phyloP scores from a whole-genome alignment of 257 asterid genomes.

The Solanum habrochaites region DNA sequence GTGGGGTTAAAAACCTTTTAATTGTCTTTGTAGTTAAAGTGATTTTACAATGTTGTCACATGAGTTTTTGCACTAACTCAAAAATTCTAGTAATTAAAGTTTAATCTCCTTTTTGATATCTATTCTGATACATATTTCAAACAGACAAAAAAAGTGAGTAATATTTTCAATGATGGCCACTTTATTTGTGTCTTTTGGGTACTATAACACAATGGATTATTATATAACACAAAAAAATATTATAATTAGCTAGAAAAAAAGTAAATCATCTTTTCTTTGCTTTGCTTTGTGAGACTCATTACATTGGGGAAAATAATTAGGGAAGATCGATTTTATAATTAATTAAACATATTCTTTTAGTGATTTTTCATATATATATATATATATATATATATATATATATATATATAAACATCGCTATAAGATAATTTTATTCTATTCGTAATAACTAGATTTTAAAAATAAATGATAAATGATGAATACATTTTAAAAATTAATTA shows the following conservation, averaged over 20 bases:
- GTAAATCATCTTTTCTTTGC: too few relatives aligned
- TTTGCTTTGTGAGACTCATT: too few relatives aligned
- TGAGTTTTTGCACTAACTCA: background rate
- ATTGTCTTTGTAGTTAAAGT: background rate
- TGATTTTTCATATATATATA: too few relatives aligned
- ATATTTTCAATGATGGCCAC: background rate
- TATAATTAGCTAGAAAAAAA: background rate
- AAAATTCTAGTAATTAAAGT: background rate
- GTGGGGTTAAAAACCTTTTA: background rate
- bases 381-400: too few relatives aligned
- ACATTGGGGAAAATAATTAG: too few relatives aligned
- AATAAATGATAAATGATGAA: too few relatives aligned
- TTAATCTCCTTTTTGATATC: background rate
- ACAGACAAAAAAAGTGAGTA: background rate
- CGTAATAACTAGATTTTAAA: background rate
- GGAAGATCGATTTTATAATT: too few relatives aligned
- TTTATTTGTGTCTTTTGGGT: constrained; percentile 6
- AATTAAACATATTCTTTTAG: too few relatives aligned
- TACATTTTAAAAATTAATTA: too few relatives aligned
- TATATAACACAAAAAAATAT: background rate
- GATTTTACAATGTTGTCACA: background rate
- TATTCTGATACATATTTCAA: background rate
- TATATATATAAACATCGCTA: too few relatives aligned
- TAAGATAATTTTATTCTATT: background rate
- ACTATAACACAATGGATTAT: background rate